Evolutionary conservation across 345 rosid genomes (phyloP), one percentile per base, ranked within the genome.

Genomic region (Combretum micranthum): DNA sequence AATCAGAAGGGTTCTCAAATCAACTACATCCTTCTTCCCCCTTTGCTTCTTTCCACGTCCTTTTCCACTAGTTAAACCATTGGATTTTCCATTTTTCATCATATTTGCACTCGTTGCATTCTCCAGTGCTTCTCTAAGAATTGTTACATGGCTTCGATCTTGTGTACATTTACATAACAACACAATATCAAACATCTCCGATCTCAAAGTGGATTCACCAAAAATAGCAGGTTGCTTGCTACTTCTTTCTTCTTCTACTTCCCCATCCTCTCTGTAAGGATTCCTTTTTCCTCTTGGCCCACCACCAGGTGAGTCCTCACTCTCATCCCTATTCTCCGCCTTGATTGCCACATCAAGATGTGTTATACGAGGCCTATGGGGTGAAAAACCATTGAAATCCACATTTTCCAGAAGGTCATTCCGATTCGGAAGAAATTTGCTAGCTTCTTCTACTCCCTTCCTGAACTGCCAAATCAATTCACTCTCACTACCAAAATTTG

Each of bases 401-500:
- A 73, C 62, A 58, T 75, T 65, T 32, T 74, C 68, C 56, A 75
- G 63, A 56, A 79, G 60, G 51, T 74, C 79, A 10, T 63, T 72
- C 39, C 72, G 66, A 47, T 50, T 50, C 0, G 95, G 90, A 59
- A 87, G 85, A 65, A 85, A 81, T 55, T 75, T 87, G 48, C 61
- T 79, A 45, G 83, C 92, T 77, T 88, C 96, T 70, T 88, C 88
- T 65, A 79, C 79, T 62, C 88, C 98, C 60, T 78, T 78, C 64
- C 62, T 75, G 69, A 91, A 91, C 69, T 80, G 84, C 73, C 75
- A 81, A 71, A 85, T 74, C 26, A 89, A 84, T 65, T 73, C 82
- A 60, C 63, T 80, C 70, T 78, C 88, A 2, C 72, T 39, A 49
- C 58, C 70, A 63, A 61, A 74, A 63, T 77, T 79, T 44, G 72